Evolutionary conservation across 176 grass and related monocot species (phyloP).

Genomic region (Carex littledalei): DNA sequence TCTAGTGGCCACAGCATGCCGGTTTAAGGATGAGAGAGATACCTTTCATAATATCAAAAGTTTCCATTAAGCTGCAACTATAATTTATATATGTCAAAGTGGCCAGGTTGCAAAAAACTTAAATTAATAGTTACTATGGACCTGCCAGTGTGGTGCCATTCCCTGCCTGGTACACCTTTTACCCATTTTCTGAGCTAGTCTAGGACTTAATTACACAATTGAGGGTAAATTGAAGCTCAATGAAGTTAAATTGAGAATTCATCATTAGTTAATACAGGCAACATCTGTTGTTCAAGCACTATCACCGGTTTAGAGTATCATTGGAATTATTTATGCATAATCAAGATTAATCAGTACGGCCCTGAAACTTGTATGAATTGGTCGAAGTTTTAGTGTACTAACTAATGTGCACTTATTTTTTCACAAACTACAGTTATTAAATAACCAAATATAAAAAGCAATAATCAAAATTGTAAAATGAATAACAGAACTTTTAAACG

Average conservation of each 20-base stretch:
- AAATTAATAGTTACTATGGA: background rate
- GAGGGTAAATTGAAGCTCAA: background rate
- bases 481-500: background rate
- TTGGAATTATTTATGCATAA: background rate
- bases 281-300: background rate
- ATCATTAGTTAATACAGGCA: background rate
- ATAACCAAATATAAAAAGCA: background rate
- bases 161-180: background rate
- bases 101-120: background rate
- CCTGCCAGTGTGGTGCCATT: background rate
- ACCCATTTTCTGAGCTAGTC: background rate
- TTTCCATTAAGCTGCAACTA: conserved; percentile 52
- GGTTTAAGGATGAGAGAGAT: conserved; percentile 86
- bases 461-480: background rate
- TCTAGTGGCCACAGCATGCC: conserved; percentile 95
- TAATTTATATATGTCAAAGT: conserved; percentile 16
- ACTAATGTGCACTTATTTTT: background rate
- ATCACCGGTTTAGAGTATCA: background rate
- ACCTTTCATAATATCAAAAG: conserved; percentile 74
- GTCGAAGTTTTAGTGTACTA: background rate
- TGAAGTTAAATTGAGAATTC: background rate
- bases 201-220: background rate
- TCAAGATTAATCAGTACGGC: background rate
- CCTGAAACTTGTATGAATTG: background rate
- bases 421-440: conserved; percentile 9